A percentile compares a stretch with the other conserved stretches of the same genome.
Conservation (phyloP, 306 rosid species). For the Citrullus mucosospermus region DNA sequence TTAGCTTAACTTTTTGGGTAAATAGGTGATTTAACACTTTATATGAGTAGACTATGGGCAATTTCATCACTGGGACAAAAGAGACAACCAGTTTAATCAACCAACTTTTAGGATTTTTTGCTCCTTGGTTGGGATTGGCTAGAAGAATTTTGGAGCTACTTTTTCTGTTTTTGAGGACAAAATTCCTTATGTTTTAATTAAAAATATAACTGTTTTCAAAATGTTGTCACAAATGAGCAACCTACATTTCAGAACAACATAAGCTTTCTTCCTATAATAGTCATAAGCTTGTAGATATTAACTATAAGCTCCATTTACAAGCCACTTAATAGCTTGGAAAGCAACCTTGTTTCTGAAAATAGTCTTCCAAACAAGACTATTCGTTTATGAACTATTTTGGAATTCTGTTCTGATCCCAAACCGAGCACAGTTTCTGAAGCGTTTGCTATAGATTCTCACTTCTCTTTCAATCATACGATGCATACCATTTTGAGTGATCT, state of each 20-base stretch:
- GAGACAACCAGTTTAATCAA: neutral
- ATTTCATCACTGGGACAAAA: neutral
- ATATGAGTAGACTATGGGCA: neutral
- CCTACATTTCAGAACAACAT: neutral
- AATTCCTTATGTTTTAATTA: neutral
- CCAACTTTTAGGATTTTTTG: neutral
- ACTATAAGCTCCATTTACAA: neutral
- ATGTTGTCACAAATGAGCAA: neutral
- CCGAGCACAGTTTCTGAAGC: neutral
- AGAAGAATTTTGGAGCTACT: neutral
- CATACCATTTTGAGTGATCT: neutral
- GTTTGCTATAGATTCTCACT: neutral
- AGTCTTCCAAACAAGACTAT: neutral
- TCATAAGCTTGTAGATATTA: neutral
- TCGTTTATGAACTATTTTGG: neutral
- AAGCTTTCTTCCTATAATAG: neutral
- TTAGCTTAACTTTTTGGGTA: too few species aligned
- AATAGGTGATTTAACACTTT: too few species aligned
- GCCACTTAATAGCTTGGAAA: neutral
- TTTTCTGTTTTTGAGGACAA: neutral
- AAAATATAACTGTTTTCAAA: too few species aligned
- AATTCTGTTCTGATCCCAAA: neutral
- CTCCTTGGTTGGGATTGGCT: neutral
- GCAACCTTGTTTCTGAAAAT: neutral
- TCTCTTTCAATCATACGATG: neutral